Base-by-base conservation (phyloP, 1,139 yeast species). In the Magnusiomyces magnusii region DNA sequence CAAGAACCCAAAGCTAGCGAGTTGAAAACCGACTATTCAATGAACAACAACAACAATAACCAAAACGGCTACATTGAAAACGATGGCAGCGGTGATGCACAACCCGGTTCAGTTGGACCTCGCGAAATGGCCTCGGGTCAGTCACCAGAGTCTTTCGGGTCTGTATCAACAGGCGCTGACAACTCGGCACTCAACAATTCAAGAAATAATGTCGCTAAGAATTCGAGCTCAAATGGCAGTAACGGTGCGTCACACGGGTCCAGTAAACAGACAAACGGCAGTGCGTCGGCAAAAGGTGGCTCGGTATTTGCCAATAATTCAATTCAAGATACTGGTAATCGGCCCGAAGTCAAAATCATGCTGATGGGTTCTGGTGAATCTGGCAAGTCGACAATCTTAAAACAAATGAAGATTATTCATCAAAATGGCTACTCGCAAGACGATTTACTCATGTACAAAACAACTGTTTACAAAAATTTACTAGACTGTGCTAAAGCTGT, bases 371-470 rank as follows among this genome's bases (percentile, higher is more conserved):
- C 98, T 0, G 99, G 99, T 7, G 99, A 93, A 73, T 85, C 93
- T 58, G 99, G 99, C 7, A 93, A 93, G 71, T 88, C 96, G 1
- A 93, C 99, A 0, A 96, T 93, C n/a, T 76, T 93, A 63, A 95
- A 93, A 71, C 99, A 95, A 71, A 82, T 93, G 83, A 83, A 87
- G 66, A 76, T 93, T 39, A 73, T 91, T 57, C 98, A 93, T 71
- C 88, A 90, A 63, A 86, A 89, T 34, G 96, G 97, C 3, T 93
- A 92, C 73, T 79, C 86, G 1, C 81, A 81, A 52, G 87, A 84
- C 65, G 99, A 95, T 71, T 71, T 82, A 57, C 73, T 77, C 63
- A 86, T 84, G 68, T 85, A 84, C 71, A 81, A 80, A 67, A 86
- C 87, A 1, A 84, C 85, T 66, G 86, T 86, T 24, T 84, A 79